Percentiles rank a stretch among this genome's conserved stretches.
Conservation (phyloP, 2,329 filamentous ascomycete species). For the Raffaelea arxii region DNA sequence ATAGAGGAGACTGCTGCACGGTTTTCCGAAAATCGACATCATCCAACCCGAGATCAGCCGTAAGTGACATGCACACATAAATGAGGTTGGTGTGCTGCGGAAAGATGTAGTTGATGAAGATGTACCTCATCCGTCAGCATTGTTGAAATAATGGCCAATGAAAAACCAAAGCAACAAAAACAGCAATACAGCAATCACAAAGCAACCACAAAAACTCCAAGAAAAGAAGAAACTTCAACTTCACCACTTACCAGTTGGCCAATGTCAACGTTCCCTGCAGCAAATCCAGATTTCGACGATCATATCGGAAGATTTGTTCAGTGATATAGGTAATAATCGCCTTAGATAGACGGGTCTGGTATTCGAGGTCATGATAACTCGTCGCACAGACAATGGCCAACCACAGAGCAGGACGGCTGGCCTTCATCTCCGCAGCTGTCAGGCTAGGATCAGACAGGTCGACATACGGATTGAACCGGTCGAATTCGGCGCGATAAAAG, state of each 20-base stretch:
- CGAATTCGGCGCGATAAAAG: slow-evolving; percentile 12
- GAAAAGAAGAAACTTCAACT: too few species aligned
- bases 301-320: slow-evolving; percentile 12
- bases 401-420: slow-evolving; percentile 13
- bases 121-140: slow-evolving; percentile 6
- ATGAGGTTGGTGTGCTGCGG: slow-evolving; percentile 13
- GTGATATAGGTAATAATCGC: slow-evolving; percentile 10
- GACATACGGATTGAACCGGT: slow-evolving; percentile 11
- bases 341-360: slow-evolving; percentile 10
- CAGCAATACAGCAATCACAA: not conserved
- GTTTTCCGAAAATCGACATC: slow-evolving; percentile 9
- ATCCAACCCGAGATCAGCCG: slow-evolving; percentile 15
- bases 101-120: slow-evolving; percentile 11
- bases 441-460: slow-evolving; percentile 1
- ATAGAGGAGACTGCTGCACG: slow-evolving; percentile 8
- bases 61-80: slow-evolving; percentile 13
- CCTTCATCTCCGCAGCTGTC: slow-evolving; percentile 9
- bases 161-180: too few species aligned
- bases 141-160: too few species aligned
- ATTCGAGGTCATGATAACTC: slow-evolving; percentile 13
- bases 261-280: slow-evolving; percentile 13
- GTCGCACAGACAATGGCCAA: slow-evolving; percentile 15
- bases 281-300: slow-evolving; percentile 10
- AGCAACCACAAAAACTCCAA: not conserved
- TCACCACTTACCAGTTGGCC: slow-evolving; percentile 9